Base-by-base conservation (phyloP, 1,139 yeast species). In the Yamadazyma taylorii region DNA sequence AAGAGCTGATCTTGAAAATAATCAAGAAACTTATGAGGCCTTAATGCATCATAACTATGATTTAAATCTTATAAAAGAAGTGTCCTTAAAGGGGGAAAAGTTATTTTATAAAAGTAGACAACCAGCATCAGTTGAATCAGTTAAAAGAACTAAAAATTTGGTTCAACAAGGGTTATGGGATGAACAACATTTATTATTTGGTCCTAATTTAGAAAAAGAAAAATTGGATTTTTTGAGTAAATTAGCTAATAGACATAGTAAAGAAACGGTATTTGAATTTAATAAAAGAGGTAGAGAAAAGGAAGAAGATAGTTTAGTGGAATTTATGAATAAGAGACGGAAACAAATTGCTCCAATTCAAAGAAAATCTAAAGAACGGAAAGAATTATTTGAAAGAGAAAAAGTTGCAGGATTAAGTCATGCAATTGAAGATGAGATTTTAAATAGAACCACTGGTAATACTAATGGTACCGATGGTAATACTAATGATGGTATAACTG, bases 211-310 rank as follows among this genome's bases (percentile, higher is more conserved):
- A 38, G 97, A 89, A 55, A 72, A 67, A 42, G 95, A 85, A 47
- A 86, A 89, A 56, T 75, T 86, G 32, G 76, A 66, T 14, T 81
- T 92, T 52, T 71, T 94, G 47, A 84, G 79, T 10, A 79, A 80
- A 50, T 69, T 94, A 42, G 77, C 78, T 38, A 76, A 86, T 49
- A 72, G 96, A 53, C 60, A 73, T 36, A 67, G 78, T 33, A 83
- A 86, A 53, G 97, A 92, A 56, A 94, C 98, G 0, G 97, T 94
- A 7, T 94, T 94, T 59, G 99, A 94, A 60, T 84, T 88, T 61
- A 72, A 75, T 40, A 78, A 80, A 50, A 76, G 75, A 37, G 71
- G 69, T 26, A 60, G 56, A 25, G 71, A 64, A 33, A 57, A 52
- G 35, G 73, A 62, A 28, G 90, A 84, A 46, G 85, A 85, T 47